Conservation (phyloP, 768 basidiomycete species). For the Flagelloscypha sp. region DNA sequence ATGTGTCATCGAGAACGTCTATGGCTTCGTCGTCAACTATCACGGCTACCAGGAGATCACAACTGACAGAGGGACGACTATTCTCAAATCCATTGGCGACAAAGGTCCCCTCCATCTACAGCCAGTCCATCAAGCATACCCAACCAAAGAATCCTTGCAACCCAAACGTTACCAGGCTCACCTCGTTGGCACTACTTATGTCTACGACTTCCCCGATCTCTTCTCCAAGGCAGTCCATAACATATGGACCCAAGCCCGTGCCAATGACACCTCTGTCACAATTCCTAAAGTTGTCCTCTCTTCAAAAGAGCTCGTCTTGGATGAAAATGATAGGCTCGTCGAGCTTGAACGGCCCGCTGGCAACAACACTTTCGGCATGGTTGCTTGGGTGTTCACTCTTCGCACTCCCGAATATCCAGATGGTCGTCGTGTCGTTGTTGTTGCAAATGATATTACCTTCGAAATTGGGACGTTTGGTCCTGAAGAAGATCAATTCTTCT, state of each 20-base stretch:
- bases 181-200: conserved; percentile 96
- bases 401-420: conserved; percentile 86
- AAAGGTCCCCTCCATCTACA: conserved; percentile 96
- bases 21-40: conserved; percentile 97
- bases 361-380: conserved; percentile 95
- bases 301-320: conserved; percentile 85
- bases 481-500: conserved; percentile 93
- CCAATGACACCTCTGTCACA: conserved; percentile 53
- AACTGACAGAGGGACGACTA: conserved; percentile 90
- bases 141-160: conserved; percentile 96
- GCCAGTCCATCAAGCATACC: conserved; percentile 87
- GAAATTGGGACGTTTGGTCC: conserved; percentile 99
- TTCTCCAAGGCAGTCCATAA: conserved; percentile 96
- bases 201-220: conserved; percentile 98
- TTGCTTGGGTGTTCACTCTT: conserved; percentile 93
- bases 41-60: conserved; percentile 97
- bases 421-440: conserved; percentile 80
- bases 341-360: conserved; percentile 92
- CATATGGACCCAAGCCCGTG: conserved; percentile 74
- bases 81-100: conserved; percentile 96
- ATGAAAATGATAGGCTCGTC: conserved; percentile 84
- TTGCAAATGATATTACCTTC: conserved; percentile 98
- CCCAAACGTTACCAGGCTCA: conserved; percentile 99
- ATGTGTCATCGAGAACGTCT: conserved; percentile 97
- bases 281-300: conserved; percentile 74